phyloP scores from a whole-genome alignment of 139 green algal genomes.

The Micromonas pusilla region DNA sequence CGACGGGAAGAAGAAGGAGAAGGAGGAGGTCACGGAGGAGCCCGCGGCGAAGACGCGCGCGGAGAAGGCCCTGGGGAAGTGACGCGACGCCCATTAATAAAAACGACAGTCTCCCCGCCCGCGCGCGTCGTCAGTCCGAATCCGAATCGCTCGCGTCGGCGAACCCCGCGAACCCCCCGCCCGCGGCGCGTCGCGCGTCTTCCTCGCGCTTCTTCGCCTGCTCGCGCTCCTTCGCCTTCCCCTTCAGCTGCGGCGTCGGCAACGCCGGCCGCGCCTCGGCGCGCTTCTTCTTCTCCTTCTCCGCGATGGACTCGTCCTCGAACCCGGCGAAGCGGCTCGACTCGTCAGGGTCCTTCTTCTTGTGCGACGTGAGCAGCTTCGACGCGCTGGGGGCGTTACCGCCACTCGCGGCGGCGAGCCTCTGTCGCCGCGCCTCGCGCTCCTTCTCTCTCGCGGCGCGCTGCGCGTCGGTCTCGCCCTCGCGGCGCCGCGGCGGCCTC shows the following conservation, averaged over 20 bases:
- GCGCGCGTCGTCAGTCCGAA: neutral
- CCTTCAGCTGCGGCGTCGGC: slow-evolving; percentile 2
- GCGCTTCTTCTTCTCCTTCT: neutral
- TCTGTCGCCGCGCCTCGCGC: too few relatives aligned
- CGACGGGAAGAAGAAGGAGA: too few relatives aligned
- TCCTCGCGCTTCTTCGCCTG: neutral
- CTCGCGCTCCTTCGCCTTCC: neutral
- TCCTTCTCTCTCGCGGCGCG: neutral
- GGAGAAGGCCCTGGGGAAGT: too few relatives aligned
- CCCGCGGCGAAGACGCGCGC: too few relatives aligned
- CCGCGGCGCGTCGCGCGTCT: neutral
- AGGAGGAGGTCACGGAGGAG: too few relatives aligned
- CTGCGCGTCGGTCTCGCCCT: neutral
- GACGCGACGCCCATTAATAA: too few relatives aligned
- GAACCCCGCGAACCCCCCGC: slow-evolving; percentile 4
- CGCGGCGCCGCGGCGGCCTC: neutral
- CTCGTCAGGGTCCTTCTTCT: neutral
- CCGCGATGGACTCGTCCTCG: neutral
- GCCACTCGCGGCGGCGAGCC: neutral
- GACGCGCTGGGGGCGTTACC: neutral
- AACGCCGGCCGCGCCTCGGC: neutral
- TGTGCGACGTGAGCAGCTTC: neutral
- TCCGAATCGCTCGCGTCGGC: slow-evolving; percentile 5
- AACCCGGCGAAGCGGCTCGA: slow-evolving; percentile 3
- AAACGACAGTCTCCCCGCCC: neutral